These are phyloP conservation scores for Macrophomina tecta DNA, from an alignment of 2,329 filamentous ascomycete genomes.

Conservation along the genomic window DNA sequence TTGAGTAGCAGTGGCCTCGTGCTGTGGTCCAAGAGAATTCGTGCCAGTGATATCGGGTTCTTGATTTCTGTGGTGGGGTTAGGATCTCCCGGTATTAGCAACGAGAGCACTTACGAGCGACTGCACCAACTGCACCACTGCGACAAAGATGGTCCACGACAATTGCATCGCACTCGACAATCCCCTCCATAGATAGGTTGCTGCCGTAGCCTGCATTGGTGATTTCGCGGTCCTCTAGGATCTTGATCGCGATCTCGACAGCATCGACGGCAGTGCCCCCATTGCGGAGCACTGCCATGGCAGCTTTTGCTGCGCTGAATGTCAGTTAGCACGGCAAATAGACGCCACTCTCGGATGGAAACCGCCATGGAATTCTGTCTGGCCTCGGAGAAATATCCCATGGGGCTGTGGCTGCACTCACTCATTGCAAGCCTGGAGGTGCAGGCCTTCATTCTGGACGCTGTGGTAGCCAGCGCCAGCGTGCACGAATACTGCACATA, in stretches of 20 bases:
- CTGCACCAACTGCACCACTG: slow-evolving; percentile 91
- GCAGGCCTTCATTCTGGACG: slow-evolving; percentile 79
- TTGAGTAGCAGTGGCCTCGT: slow-evolving; percentile 79
- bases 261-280: slow-evolving; percentile 86
- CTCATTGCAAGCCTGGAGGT: slow-evolving; percentile 88
- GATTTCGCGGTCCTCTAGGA: slow-evolving; percentile 91
- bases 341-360: too few relatives aligned
- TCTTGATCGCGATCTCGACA: slow-evolving; percentile 84
- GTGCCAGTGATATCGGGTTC: slow-evolving; percentile 89
- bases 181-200: slow-evolving; percentile 87
- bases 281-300: slow-evolving; percentile 78
- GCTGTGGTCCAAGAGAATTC: slow-evolving; percentile 79
- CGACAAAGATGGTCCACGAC: slow-evolving; percentile 89
- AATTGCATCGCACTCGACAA: slow-evolving; percentile 93
- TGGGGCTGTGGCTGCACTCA: slow-evolving; percentile 56
- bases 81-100: slow-evolving; percentile 25
- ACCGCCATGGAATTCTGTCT: background rate
- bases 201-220: slow-evolving; percentile 97
- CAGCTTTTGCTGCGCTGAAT: slow-evolving; percentile 77
- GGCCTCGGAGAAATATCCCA: background rate
- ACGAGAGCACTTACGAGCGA: slow-evolving; percentile 72
- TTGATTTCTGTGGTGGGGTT: slow-evolving; percentile 71
- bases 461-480: slow-evolving; percentile 96
- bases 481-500: slow-evolving; percentile 85
- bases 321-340: slow-evolving; percentile 29